phyloP scores from a whole-genome alignment of 768 basidiomycete species.

The Russula compacta region DNA sequence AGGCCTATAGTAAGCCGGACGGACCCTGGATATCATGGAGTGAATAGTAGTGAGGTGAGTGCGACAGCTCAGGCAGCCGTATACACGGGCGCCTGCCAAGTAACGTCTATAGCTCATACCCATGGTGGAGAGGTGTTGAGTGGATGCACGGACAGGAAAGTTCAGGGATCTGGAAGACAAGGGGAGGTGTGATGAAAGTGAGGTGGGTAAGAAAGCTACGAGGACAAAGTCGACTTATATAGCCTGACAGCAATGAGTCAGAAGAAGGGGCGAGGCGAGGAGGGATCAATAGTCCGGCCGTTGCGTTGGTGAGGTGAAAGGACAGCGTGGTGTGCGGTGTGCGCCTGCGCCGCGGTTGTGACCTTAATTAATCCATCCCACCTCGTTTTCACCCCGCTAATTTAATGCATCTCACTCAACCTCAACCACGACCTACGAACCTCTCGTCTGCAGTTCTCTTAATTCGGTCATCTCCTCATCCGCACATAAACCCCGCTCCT shows the following conservation, averaged over 20 bases:
- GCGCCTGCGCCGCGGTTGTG: background rate
- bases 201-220: constrained; percentile 8
- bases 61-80: constrained; percentile 78
- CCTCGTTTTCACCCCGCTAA: background rate
- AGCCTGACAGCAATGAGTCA: constrained; percentile 4
- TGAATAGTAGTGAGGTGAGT: constrained; percentile 89
- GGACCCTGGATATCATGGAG: constrained; percentile 81
- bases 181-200: constrained; percentile 2
- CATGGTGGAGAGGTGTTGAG: constrained; percentile 37
- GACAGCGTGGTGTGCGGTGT: background rate
- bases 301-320: background rate
- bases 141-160: background rate
- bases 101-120: constrained; percentile 87
- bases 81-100: constrained; percentile 76
- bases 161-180: constrained; percentile 1
- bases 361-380: background rate
- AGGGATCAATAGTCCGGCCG: background rate
- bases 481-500: constrained; percentile 1
- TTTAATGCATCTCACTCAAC: background rate
- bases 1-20: constrained; percentile 23
- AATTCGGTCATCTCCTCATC: constrained; percentile 1
- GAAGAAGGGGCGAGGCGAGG: background rate
- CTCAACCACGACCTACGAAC: background rate
- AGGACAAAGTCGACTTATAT: constrained; percentile 12
- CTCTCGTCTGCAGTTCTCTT: background rate